Evolutionary conservation across 2,329 filamentous ascomycete genomes (phyloP), one percentile per base, ranked within the genome.

Genomic region (Neobulgaria alba): DNA sequence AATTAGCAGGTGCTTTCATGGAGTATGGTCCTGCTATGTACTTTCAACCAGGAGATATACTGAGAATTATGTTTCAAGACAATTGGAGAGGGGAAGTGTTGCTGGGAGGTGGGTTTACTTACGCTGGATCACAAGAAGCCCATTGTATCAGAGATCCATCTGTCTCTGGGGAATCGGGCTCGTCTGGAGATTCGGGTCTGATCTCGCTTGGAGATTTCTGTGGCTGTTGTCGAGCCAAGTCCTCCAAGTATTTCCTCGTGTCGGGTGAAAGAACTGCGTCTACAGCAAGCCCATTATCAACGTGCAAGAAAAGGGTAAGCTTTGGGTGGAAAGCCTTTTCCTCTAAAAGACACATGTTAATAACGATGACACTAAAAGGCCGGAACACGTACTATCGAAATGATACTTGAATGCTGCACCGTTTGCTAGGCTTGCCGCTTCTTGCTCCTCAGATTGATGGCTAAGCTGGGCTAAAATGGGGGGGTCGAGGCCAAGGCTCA

Each of bases 401-500:
- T 71, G 66, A 58, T 81, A 81, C 36, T 73, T 66, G 43, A 78
- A 59, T 9, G 66, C 58, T 44, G 57, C 39, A 36, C 43, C 49
- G 33, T 43, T 47, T 32, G 40, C 46, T 38, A 40, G 30, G 15
- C 33, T 33, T 21, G 26, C 3, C 9, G 30, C 15, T 2, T 31
- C 26, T 18, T 26, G 17, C 9, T 20, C n/a, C 15, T 33, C 29
- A 20, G 23, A 26, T 35, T 39, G 23, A 7, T 26, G 7, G 23
- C 23, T 26, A 19, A 92, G 69, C 42, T 75, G 72, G 34, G 77
- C 71, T 41, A 93, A 65, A 2, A 82, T 87, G 8, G 80, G 72
- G 3, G 75, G 74, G 49, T 85, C 82, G 20, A 93, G 74, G 5
- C 86, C 86, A 10, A 90, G 65, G 23, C 72, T 70, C 30, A 70